These are phyloP conservation scores for Coix lacrymajobi DNA, from an alignment of 176 grass and related monocot genomes.

Conservation along the genomic window DNA sequence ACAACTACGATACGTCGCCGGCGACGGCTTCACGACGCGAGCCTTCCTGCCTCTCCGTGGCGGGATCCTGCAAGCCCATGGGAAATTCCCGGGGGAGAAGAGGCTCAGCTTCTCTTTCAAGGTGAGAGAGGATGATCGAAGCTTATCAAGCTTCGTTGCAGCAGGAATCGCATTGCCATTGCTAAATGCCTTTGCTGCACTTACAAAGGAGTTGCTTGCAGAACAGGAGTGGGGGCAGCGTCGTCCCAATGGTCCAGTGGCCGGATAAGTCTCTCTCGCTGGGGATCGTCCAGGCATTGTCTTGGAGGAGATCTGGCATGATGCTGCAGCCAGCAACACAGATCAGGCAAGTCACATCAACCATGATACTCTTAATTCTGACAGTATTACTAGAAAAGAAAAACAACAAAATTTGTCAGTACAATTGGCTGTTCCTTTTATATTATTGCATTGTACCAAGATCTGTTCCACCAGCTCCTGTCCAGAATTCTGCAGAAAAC, in stretches of 20 bases:
- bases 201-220: conserved; percentile 24
- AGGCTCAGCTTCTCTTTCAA: conserved; percentile 67
- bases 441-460: neutral
- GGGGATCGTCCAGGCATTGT: conserved; percentile 37
- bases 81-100: conserved; percentile 62
- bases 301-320: conserved; percentile 53
- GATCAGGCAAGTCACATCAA: conserved; percentile 31
- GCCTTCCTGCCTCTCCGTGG: conserved; percentile 38
- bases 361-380: neutral
- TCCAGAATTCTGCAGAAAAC: neutral
- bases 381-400: neutral
- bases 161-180: neutral
- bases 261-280: conserved; percentile 55
- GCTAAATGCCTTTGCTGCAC: neutral
- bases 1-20: conserved; percentile 49
- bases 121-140: conserved; percentile 5
- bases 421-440: neutral
- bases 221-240: conserved; percentile 45
- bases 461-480: neutral
- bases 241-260: conserved; percentile 53
- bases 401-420: neutral
- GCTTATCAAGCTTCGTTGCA: neutral
- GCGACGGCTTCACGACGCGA: conserved; percentile 38
- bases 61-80: conserved; percentile 53
- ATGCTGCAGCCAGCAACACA: conserved; percentile 50